phyloP scores from a whole-genome alignment of 495 filamentous ascomycete species.

The Podospora australis region DNA sequence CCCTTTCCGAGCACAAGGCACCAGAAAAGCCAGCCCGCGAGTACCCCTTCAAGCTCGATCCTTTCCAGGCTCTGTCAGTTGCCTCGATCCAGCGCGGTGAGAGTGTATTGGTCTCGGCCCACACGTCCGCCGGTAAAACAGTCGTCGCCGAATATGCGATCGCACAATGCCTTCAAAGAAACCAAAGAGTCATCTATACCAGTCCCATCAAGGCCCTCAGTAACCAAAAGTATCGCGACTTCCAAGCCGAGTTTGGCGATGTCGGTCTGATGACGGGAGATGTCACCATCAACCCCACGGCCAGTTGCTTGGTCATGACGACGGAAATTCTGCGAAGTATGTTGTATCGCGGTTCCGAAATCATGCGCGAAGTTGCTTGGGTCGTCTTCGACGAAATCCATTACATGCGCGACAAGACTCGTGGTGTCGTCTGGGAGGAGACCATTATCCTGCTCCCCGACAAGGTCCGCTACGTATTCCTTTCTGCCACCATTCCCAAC shows the following conservation, averaged over 20 bases:
- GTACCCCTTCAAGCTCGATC: conserved; percentile 88
- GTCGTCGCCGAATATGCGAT: conserved; percentile 98
- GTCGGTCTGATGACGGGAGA: conserved; percentile 98
- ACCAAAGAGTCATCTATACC: conserved; percentile 97
- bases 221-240: conserved; percentile 98
- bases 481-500: conserved; percentile 98
- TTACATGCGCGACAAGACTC: conserved; percentile 89
- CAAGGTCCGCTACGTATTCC: conserved; percentile 96
- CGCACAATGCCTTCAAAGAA: conserved; percentile 91
- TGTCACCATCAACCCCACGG: conserved; percentile 97
- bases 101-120: conserved; percentile 92
- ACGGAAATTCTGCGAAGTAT: conserved; percentile 98
- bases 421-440: conserved; percentile 98
- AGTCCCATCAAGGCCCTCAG: conserved; percentile 98
- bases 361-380: conserved; percentile 98
- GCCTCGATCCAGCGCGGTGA: conserved; percentile 90
- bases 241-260: conserved; percentile 89
- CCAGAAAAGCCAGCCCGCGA: conserved; percentile 75
- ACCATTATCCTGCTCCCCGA: conserved; percentile 95
- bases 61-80: conserved; percentile 91
- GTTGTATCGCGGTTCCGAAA: conserved; percentile 96
- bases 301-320: conserved; percentile 97
- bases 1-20: conserved; percentile 82
- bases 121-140: conserved; percentile 96
- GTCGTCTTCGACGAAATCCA: conserved; percentile 98